These are phyloP conservation scores for Boletus reticulatus DNA, from an alignment of 768 basidiomycete genomes.

Conservation along the genomic window DNA sequence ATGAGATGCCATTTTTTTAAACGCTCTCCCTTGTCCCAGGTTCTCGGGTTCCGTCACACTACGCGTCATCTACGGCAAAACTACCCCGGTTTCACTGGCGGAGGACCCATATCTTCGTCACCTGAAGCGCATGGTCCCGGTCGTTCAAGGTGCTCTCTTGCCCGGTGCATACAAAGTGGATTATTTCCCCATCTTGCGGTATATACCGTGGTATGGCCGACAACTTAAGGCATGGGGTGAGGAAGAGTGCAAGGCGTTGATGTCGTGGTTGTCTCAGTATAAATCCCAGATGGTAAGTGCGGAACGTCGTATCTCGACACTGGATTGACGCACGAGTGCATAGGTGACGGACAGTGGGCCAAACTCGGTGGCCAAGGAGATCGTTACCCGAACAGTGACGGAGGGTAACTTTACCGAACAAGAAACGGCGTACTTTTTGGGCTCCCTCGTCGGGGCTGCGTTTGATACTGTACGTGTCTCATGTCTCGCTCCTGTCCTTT, in stretches of 20 bases:
- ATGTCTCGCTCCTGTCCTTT: not conserved
- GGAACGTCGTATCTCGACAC: too few relatives aligned
- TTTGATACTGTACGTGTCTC: conserved; percentile 45
- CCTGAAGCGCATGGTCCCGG: conserved; percentile 28
- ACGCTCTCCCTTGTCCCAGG: conserved; percentile 3
- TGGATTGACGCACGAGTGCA: not conserved
- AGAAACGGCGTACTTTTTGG: conserved; percentile 58
- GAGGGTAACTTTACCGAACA: conserved; percentile 49
- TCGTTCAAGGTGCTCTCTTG: conserved; percentile 31
- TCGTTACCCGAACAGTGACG: conserved; percentile 43
- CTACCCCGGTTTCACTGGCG: conserved; percentile 12
- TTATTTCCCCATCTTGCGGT: conserved; percentile 35
- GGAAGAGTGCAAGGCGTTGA: conserved; percentile 52
- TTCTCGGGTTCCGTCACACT: conserved; percentile 28
- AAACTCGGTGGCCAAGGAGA: conserved; percentile 49
- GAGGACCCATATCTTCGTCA: conserved; percentile 23
- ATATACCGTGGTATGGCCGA: conserved; percentile 61
- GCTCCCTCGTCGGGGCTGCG: conserved; percentile 62
- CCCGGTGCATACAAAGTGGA: conserved; percentile 37
- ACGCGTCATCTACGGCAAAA: conserved; percentile 29
- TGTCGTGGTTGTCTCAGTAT: conserved; percentile 43
- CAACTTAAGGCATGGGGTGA: conserved; percentile 52
- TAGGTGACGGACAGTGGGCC: conserved; percentile 12
- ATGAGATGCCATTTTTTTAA: too few relatives aligned
- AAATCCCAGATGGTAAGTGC: conserved; percentile 40